Conservation (phyloP, 768 basidiomycete species). For the Amanita inopinata region DNA sequence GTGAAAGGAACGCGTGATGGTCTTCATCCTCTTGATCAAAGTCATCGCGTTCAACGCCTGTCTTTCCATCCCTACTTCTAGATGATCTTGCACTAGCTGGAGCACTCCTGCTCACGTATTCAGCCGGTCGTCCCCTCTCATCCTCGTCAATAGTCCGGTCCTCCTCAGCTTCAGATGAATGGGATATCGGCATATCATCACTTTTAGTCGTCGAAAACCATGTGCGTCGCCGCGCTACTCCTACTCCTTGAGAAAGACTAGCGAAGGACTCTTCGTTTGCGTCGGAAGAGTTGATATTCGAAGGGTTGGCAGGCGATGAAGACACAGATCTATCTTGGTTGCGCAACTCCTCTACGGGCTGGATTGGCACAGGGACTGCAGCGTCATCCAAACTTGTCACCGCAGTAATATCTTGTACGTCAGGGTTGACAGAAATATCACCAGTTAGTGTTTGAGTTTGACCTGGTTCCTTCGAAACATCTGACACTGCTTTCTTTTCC, state of each 20-base stretch:
- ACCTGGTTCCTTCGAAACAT: too few species aligned
- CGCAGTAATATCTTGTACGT: too few species aligned
- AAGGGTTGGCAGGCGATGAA: too few species aligned
- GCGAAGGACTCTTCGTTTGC: neutral
- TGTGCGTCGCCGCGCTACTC: slow-evolving; percentile 31
- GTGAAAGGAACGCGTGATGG: slow-evolving; percentile 11
- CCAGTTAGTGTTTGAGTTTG: too few species aligned
- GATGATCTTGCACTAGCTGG: slow-evolving; percentile 3
- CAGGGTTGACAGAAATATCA: too few species aligned
- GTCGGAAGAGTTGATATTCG: too few species aligned
- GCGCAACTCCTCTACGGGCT: too few species aligned
- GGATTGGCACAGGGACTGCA: too few species aligned
- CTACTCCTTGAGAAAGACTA: neutral
- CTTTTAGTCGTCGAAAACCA: slow-evolving; percentile 46
- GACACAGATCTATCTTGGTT: too few species aligned
- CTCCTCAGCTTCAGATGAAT: slow-evolving; percentile 12
- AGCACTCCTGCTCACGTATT: slow-evolving; percentile 17
- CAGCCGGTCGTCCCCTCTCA: slow-evolving; percentile 28
- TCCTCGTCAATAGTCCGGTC: slow-evolving; percentile 10
- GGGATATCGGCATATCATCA: slow-evolving; percentile 21
- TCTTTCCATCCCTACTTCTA: neutral
- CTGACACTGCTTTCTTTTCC: slow-evolving; percentile 16
- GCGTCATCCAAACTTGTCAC: too few species aligned
- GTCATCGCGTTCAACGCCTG: neutral
- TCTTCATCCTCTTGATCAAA: slow-evolving; percentile 7